phyloP scores from a whole-genome alignment of 2,329 filamentous ascomycete genomes.

The Colletotrichum coccodes region DNA sequence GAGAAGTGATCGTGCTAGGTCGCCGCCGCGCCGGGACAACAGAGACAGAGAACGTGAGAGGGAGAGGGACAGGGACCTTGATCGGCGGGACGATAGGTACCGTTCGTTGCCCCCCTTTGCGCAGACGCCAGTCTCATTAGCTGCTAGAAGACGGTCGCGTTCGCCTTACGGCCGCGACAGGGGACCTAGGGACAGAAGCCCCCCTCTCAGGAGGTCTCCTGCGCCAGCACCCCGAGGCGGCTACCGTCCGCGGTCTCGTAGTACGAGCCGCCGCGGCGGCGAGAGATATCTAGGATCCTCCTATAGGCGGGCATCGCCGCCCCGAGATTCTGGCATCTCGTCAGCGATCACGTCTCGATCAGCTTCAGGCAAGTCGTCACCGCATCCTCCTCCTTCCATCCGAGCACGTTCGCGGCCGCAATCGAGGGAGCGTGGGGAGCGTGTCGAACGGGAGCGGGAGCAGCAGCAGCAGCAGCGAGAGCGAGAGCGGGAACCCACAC shows the following conservation, averaged over 20 bases:
- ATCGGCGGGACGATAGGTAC: constrained; percentile 55
- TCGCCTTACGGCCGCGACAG: constrained; percentile 63
- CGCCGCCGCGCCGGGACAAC: constrained; percentile 34
- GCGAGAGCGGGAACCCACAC: constrained; percentile 30
- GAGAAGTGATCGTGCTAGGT: constrained; percentile 47
- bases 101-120: constrained; percentile 34
- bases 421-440: constrained; percentile 54
- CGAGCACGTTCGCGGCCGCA: constrained; percentile 58
- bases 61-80: constrained; percentile 42
- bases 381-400: constrained; percentile 55
- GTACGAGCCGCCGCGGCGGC: constrained; percentile 57
- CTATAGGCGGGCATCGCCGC: constrained; percentile 58
- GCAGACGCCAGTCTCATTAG: constrained; percentile 13
- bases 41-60: constrained; percentile 34
- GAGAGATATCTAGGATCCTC: constrained; percentile 49
- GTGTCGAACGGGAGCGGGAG: constrained; percentile 29
- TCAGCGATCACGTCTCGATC: constrained; percentile 62
- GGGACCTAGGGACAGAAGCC: constrained; percentile 47
- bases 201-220: constrained; percentile 49
- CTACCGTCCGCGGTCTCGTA: constrained; percentile 65
- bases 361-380: constrained; percentile 62
- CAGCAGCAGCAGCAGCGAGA: constrained; percentile 23
- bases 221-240: constrained; percentile 51
- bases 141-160: constrained; percentile 60
- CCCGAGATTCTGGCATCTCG: constrained; percentile 59